These are phyloP conservation scores for Alternaria gaisen DNA, from an alignment of 2,329 filamentous ascomycete genomes.

Conservation along the genomic window DNA sequence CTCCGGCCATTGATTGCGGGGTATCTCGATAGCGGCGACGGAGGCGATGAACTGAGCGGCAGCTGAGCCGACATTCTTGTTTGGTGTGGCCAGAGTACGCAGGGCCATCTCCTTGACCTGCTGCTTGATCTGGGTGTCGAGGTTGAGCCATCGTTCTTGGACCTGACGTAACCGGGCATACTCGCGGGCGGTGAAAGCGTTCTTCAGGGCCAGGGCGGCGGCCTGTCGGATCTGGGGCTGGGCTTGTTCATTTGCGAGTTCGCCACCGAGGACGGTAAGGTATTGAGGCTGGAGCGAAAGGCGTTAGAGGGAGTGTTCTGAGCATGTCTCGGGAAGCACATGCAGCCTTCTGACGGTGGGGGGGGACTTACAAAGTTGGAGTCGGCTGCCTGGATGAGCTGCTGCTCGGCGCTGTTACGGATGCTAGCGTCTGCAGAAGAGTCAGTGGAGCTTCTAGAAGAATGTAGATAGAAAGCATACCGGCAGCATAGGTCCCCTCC, in stretches of 20 bases:
- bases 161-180: slow-evolving; percentile 85
- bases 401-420: slow-evolving; percentile 91
- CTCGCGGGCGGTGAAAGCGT: slow-evolving; percentile 96
- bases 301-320: slow-evolving; percentile 42
- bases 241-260: slow-evolving; percentile 89
- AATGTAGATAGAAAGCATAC: slow-evolving; percentile 63
- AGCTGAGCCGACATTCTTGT: slow-evolving; percentile 84
- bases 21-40: slow-evolving; percentile 93
- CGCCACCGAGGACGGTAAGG: slow-evolving; percentile 81
- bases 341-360: slow-evolving; percentile 30
- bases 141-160: slow-evolving; percentile 90
- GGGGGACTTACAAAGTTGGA: slow-evolving; percentile 85
- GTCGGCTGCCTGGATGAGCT: slow-evolving; percentile 90
- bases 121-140: slow-evolving; percentile 81
- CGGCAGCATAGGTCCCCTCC: slow-evolving; percentile 93
- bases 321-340: slow-evolving; percentile 10
- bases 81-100: slow-evolving; percentile 81
- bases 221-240: slow-evolving; percentile 87
- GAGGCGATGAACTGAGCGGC: slow-evolving; percentile 95
- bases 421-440: slow-evolving; percentile 78
- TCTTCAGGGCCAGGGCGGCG: slow-evolving; percentile 96
- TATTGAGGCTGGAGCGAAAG: slow-evolving; percentile 76
- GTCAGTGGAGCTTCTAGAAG: slow-evolving; percentile 46
- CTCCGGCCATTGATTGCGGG: slow-evolving; percentile 90
- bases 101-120: slow-evolving; percentile 91